Evolutionary conservation across 352 stramenopile species (phyloP).

Genomic region (Globisporangium cystogenes): DNA sequence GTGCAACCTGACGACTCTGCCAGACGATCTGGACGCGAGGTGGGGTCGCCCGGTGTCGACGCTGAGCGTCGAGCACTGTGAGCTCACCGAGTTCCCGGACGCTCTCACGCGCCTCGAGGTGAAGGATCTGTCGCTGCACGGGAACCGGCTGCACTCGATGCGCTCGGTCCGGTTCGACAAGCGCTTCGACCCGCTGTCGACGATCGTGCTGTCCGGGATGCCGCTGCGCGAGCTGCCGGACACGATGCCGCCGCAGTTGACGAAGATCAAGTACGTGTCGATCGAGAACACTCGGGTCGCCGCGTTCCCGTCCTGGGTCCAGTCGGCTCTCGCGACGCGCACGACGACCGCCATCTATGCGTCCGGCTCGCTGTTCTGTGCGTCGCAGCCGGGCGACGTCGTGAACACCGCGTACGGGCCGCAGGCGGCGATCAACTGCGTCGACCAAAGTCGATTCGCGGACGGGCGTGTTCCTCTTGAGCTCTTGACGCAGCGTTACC

Average conservation of each 20-base stretch:
- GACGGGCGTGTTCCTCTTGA: conserved; percentile 1
- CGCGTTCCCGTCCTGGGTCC: not conserved
- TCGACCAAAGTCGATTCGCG: not conserved
- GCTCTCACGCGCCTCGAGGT: too few species aligned
- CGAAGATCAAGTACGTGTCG: not conserved
- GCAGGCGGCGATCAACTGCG: conserved; percentile 1
- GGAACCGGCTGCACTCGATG: not conserved
- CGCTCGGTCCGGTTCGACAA: not conserved
- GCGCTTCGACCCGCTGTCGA: not conserved
- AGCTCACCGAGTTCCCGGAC: not conserved
- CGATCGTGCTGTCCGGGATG: conserved; percentile 5
- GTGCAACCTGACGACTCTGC: too few species aligned
- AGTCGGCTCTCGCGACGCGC: not conserved
- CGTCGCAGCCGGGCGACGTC: not conserved
- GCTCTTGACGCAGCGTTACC: too few species aligned
- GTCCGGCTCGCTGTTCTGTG: conserved; percentile 1
- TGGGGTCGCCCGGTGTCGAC: not conserved
- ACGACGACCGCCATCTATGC: not conserved
- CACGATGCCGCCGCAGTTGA: not conserved
- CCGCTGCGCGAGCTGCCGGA: not conserved
- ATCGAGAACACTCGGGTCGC: conserved; percentile 2
- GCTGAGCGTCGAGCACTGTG: conserved; percentile 2
- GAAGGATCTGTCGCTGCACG: not conserved
- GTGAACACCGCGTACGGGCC: not conserved
- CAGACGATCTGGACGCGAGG: conserved; percentile 7